Base-by-base conservation (phyloP, 345 rosid genomes). In the Sisymbrium altissimum region DNA sequence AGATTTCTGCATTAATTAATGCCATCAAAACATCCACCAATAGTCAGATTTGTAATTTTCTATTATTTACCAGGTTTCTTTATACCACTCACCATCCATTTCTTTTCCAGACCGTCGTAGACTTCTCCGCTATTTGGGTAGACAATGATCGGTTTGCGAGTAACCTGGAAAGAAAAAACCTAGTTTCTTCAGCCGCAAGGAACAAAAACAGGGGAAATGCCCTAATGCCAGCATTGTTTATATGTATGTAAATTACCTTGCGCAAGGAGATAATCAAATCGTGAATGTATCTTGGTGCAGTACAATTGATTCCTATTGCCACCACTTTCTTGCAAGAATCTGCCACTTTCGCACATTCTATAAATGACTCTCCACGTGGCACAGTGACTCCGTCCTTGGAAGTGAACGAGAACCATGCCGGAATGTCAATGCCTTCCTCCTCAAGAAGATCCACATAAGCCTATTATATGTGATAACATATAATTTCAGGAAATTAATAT, bases 101-200 rank as follows among this genome's bases (percentile, higher is more conserved):
- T 72, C 82, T 90, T 93, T 66, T 21, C 53, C 64, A 68, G 71
- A 23, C 86, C 86, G 75, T 89, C 86, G 40, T 89, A 93, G 6
- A 86, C 83, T 86, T 93, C 96, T 0, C 97, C 98, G 18, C 97
- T 89, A 79, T 93, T 89, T 5, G 98, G 98, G 79, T 90, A 93
- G 39, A 90, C 63, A 18, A 87, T 32, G 43, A 93, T 76, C 6
- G 97, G 93, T 76, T 90, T 93, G 46, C 44, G 36, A 11, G 97
- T 88, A 48, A 78, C 89, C 98, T 93, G 84, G 32, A 35, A 53
- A 36, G 14, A 38, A 45, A 30, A 19, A 33, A 2, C 0, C 2
- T 9, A 49, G 29, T 66, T 39, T 36, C 61, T 67, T 74, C 43
- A 59, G 23, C 38, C 46, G 0, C 73, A 74, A 59, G 61, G 73